Evolutionary conservation across 352 stramenopile genomes (phyloP), one percentile per base, ranked within the genome.

Genomic region (Salisapilia sapeloensis): DNA sequence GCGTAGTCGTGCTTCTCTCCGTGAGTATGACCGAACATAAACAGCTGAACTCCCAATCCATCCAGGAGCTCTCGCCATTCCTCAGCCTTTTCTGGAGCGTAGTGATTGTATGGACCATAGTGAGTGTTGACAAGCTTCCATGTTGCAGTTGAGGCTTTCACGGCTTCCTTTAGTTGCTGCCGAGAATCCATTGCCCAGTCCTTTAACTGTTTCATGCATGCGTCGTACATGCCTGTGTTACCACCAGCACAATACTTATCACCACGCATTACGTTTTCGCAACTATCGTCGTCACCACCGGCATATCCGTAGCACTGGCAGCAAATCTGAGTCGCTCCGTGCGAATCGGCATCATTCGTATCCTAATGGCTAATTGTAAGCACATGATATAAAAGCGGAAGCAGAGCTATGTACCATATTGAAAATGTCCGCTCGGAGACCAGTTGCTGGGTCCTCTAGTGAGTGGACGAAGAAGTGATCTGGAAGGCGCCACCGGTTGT

Each of bases 81-180:
- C 0, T 66, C 38, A 4, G 56, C 52, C 21, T 55, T 48, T 2
- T 47, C 46, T 2, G 59, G 56, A 4, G 60, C 52, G 33, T 81
- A 83, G 46, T 86, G 70, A 39, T 74, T 76, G 38, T 86, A 81
- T 10, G 71, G 67, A 1, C 59, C 78, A 46, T 83, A 86, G 46
- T 84, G 71, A n/a, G 67, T 69, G 43, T 86, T 86, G 12, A 86
- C 63, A 15, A 83, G 79, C 44, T 86, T 86, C 63, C 65, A 86
- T 12, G 62, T 81, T 4, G 71, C 71, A 23, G 60, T 86, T 1
- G 66, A 82, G 2, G 56, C 53, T 28, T 48, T 56, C 0, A 71
- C 61, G 32, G 67, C 62, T 16, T 63, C 50, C 10, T 56, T 59
- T 2, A 82, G 50, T 35, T 55, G 51, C 16, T 44, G 38, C 4